phyloP scores from a whole-genome alignment of 345 rosid genomes.

The Citrus mangshanensis region DNA sequence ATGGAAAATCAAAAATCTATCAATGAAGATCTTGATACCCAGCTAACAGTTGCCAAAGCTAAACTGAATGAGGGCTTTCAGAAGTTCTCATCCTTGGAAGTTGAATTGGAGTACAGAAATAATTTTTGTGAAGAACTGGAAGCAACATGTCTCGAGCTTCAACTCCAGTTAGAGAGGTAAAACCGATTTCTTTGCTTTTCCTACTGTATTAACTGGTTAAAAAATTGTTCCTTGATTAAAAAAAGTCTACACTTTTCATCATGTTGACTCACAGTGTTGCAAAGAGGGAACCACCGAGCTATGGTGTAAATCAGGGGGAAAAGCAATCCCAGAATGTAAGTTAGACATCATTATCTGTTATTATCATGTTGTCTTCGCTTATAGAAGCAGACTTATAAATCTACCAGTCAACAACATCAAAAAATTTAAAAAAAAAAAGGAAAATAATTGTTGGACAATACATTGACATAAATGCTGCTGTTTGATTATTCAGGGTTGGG shows the following conservation, averaged over 20 bases:
- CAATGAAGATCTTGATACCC: conserved; percentile 85
- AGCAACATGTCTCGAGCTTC: conserved; percentile 87
- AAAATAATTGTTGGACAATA: neutral
- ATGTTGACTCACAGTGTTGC: conserved; percentile 46
- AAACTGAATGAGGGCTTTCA: conserved; percentile 66
- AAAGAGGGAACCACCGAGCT: conserved; percentile 41
- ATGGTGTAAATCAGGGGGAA: conserved; percentile 39
- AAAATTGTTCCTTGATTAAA: neutral
- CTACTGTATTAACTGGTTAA: neutral
- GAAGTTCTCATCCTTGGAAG: conserved; percentile 74
- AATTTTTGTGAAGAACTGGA: conserved; percentile 84
- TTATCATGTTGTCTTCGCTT: neutral
- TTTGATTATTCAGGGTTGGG: conserved; percentile 53
- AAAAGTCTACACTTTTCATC: conserved; percentile 14
- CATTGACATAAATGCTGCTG: conserved; percentile 1
- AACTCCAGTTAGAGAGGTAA: conserved; percentile 90
- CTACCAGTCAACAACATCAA: neutral
- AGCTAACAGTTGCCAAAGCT: conserved; percentile 62
- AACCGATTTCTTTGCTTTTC: conserved; percentile 9
- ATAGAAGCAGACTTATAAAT: neutral
- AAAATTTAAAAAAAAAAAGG: neutral
- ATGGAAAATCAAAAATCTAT: conserved; percentile 63
- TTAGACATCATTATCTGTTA: conserved; percentile 2
- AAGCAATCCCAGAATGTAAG: conserved; percentile 55
- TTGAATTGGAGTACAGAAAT: conserved; percentile 76